Base-by-base conservation (phyloP, 768 basidiomycete species). In the Neoboletus subvelutipes region DNA sequence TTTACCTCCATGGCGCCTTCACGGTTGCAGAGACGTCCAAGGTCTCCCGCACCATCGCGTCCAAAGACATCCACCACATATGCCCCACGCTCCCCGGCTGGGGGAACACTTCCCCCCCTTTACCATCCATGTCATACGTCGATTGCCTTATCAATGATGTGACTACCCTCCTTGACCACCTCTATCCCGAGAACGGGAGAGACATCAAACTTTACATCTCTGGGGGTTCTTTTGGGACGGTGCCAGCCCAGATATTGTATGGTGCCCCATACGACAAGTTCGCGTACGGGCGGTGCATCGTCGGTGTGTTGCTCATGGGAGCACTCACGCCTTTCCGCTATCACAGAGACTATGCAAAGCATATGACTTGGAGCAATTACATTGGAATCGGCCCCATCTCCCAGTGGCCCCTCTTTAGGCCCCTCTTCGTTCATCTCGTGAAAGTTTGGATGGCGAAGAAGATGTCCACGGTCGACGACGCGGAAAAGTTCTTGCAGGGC, bases 1-100 rank as follows among this genome's bases (percentile, higher is more conserved):
- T 86, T 49, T 83, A 77, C 68, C 76, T 84, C 54, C 84, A 85
- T 60, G 83, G 82, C n/a, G 72, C 73, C 6, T 83, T 85, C 65
- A 68, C 75, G 37, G 62, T 83, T n/a, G 84, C 83, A 5, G 71
- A 75, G 31, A 77, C 77, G 5, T 67, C 72, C 33, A 60, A 56
- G 1, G 61, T 72, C 9, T 73, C 77, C 3, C 72, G 66, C 15
- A 61, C 68, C 29, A 62, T 82, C 54, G 34, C 72, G 11, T 71
- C 77, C 17, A 78, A 74, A 59, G 63, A 75, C 43, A 67, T 80
- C 5, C 83, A 81, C 62, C 71, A 71, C 50, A 64, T 85, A 40
- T 73, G 77, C 12, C 83, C 83, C 4, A 80, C 83, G 11, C 77
- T 85, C 33, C 79, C 82, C 22, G 84, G 82, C 2, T 85, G 84